Percentiles rank a stretch among this genome's conserved stretches.
phyloP scores from a whole-genome alignment of 176 grass and related monocot genomes.

The Saccharum officinarum region DNA sequence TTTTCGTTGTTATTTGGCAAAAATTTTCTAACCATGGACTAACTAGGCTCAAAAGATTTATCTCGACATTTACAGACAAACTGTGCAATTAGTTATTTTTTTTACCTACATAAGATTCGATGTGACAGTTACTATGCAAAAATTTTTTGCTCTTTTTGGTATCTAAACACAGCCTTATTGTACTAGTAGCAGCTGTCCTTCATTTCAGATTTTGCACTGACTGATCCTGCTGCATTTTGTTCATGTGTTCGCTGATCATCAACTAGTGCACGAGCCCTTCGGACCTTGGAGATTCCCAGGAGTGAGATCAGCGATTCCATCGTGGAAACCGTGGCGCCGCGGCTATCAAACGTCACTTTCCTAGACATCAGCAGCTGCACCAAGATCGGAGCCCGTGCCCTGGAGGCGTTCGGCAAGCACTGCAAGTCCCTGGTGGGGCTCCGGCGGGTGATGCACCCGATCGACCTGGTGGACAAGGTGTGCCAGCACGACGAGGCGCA shows the following conservation, averaged over 20 bases:
- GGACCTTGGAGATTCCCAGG: conserved; percentile 76
- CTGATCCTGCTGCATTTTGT: conserved; percentile 12
- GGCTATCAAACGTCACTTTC: conserved; percentile 67
- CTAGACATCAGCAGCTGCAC: conserved; percentile 90
- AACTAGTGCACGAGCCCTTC: conserved; percentile 60
- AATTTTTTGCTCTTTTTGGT: too few species aligned
- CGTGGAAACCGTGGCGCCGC: conserved; percentile 65
- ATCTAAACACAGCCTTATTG: too few species aligned
- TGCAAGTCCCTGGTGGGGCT: conserved; percentile 67
- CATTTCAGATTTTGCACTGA: neutral
- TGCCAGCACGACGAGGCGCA: conserved; percentile 90
- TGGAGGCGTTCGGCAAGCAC: conserved; percentile 81
- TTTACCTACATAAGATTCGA: too few species aligned
- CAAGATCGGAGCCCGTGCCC: conserved; percentile 70
- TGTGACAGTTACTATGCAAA: too few species aligned
- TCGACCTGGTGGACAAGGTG: conserved; percentile 60
- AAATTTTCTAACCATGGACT: too few species aligned
- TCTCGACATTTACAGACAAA: too few species aligned
- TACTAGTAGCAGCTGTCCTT: too few species aligned
- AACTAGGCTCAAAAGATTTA: too few species aligned
- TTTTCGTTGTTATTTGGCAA: too few species aligned
- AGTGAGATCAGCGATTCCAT: conserved; percentile 89
- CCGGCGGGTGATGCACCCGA: conserved; percentile 83
- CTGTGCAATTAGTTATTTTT: too few species aligned
- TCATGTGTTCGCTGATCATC: neutral